Conservation (phyloP, 2,329 filamentous ascomycete genomes). For the Ceratocystis destructans region DNA sequence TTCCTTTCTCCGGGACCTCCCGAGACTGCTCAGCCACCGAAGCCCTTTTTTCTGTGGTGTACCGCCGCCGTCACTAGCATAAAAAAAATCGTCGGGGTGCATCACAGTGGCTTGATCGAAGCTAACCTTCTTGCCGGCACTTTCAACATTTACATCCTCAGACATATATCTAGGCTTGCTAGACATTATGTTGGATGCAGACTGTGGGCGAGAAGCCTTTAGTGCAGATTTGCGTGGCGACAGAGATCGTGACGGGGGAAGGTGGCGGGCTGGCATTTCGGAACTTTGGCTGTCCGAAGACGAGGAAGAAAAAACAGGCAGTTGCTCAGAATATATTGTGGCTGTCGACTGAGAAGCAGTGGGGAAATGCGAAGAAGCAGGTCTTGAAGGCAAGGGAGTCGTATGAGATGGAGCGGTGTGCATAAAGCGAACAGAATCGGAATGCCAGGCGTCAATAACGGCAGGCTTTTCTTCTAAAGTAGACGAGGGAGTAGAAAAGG, state of each 20-base stretch:
- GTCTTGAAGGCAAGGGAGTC: slow-evolving; percentile 25
- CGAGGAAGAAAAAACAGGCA: not conserved
- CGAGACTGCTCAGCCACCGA: slow-evolving; percentile 11
- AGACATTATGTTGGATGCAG: not conserved
- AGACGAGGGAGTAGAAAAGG: not conserved
- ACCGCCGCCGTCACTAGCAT: slow-evolving; percentile 11
- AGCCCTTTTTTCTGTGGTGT: slow-evolving; percentile 13
- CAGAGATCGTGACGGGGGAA: slow-evolving; percentile 52
- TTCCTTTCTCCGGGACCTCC: slow-evolving; percentile 7
- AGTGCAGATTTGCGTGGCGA: slow-evolving; percentile 67
- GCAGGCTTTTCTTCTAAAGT: slow-evolving; percentile 7
- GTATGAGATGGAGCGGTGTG: slow-evolving; percentile 5
- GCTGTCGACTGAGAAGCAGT: not conserved
- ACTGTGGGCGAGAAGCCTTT: slow-evolving; percentile 31
- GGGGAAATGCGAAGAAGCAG: slow-evolving; percentile 26
- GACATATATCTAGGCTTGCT: slow-evolving; percentile 6
- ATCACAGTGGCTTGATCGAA: slow-evolving; percentile 16
- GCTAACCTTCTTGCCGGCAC: slow-evolving; percentile 15
- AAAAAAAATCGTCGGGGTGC: slow-evolving; percentile 10
- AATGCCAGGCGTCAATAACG: not conserved
- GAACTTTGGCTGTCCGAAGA: not conserved
- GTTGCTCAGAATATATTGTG: not conserved
- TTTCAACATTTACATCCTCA: slow-evolving; percentile 8
- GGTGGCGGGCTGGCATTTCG: slow-evolving; percentile 17
- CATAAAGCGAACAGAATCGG: slow-evolving; percentile 15